Conservation (phyloP, 371 early-diverging fungal species). For the Saksenaea vasiformis region DNA sequence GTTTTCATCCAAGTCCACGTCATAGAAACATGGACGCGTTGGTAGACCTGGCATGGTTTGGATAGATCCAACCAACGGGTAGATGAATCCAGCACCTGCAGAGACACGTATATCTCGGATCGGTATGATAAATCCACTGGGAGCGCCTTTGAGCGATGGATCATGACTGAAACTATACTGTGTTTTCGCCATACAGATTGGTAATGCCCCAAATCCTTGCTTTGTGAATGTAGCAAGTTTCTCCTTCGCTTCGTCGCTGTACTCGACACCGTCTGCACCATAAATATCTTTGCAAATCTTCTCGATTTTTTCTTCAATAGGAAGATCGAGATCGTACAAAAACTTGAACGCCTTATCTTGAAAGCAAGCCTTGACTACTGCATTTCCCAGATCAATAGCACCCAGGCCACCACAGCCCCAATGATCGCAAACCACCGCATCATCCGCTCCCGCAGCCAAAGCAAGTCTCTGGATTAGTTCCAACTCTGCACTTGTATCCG, state of each 20-base stretch:
- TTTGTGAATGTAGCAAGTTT: conserved; percentile 79
- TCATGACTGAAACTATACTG: conserved; percentile 89
- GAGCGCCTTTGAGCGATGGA: conserved; percentile 87
- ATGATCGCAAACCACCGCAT: conserved; percentile 80
- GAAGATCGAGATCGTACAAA: conserved; percentile 73
- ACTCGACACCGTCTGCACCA: conserved; percentile 85
- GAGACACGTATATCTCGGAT: conserved; percentile 90
- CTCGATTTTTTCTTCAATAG: conserved; percentile 85
- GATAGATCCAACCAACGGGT: conserved; percentile 92
- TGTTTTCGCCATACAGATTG: conserved; percentile 98
- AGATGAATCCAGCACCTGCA: conserved; percentile 94
- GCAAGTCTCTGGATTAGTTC: conserved; percentile 72
- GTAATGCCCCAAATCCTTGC: conserved; percentile 82
- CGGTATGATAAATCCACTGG: conserved; percentile 87
- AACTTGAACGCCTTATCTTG: conserved; percentile 64
- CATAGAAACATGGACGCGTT: conserved; percentile 93
- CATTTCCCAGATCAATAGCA: conserved; percentile 79
- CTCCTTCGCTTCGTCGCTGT: conserved; percentile 72
- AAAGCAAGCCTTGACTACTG: conserved; percentile 76
- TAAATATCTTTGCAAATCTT: conserved; percentile 87
- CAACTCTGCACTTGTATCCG: conserved; percentile 85
- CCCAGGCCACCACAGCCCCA: conserved; percentile 93
- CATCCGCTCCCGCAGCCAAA: conserved; percentile 83
- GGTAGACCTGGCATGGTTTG: conserved; percentile 97
- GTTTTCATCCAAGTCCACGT: conserved; percentile 89